Conservation (phyloP, 257 asterid genomes). For the Handroanthus guayacan region DNA sequence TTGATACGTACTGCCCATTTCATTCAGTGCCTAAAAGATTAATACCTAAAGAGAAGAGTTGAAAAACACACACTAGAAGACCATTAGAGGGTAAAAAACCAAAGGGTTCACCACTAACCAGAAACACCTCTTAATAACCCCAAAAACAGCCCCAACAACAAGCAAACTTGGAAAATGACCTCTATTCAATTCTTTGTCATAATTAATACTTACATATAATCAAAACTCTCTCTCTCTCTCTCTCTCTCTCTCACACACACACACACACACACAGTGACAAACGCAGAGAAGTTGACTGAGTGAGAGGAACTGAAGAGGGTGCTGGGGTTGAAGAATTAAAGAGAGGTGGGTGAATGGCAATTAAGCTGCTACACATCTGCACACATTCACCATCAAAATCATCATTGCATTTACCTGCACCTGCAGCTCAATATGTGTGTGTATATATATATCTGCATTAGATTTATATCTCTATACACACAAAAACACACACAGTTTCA, state of each 20-base stretch:
- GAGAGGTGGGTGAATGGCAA: constrained; percentile 54
- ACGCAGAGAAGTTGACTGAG: neutral
- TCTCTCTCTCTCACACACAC: constrained; percentile 17
- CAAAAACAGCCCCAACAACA: constrained; percentile 49
- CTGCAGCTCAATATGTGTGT: neutral
- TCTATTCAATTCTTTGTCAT: constrained; percentile 28
- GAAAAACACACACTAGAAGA: constrained; percentile 30
- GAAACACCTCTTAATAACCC: constrained; percentile 47
- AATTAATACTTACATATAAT: neutral
- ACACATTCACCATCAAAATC: constrained; percentile 52
- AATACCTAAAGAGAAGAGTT: neutral
- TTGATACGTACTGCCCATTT: constrained; percentile 54
- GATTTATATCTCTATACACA: constrained; percentile 36
- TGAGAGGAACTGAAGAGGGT: constrained; percentile 2
- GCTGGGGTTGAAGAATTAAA: constrained; percentile 26
- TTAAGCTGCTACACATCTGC: constrained; percentile 51
- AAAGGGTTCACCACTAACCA: constrained; percentile 7
- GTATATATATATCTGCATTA: constrained; percentile 25
- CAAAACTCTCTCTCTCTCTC: constrained; percentile 32
- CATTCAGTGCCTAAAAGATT: constrained; percentile 63
- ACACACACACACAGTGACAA: neutral
- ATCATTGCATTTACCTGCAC: constrained; percentile 55
- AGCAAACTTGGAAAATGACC: constrained; percentile 65
- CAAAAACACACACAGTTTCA: constrained; percentile 23
- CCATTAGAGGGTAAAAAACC: constrained; percentile 48